Base-by-base conservation (phyloP, 2,329 filamentous ascomycete genomes). In the Arthroderma sp. region DNA sequence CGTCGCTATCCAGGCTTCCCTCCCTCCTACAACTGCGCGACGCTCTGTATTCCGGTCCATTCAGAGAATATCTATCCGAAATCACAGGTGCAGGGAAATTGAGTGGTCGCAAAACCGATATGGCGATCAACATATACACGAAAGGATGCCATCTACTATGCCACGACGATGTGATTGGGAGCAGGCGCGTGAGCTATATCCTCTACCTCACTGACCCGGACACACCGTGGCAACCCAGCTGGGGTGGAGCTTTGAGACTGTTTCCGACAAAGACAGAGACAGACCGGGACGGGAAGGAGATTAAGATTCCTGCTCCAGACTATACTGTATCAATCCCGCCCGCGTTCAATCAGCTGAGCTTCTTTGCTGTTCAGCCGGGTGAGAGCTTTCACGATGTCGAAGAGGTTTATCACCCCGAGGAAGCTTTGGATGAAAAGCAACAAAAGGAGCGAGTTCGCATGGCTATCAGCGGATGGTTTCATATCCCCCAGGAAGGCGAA, bases 161-260 rank as follows among this genome's bases (percentile, higher is more conserved):
- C 66, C 91, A 98, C 59, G 91, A 98, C 71, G 91, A 98, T 66
- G 91, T 98, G 49, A 98, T 98, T 63, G 91, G 91, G n/a, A 94
- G 83, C 58, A 77, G 91, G 49, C 81, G 88, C 52, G 81, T 98
- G 57, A 95, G 88, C 72, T 98, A 95, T 64, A 98, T 98, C 53
- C 72, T 98, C 48, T 98, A 98, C 63, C 72, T 98, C 50, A 89
- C 86, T 9, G 86, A 96, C 59, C 91, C 91, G 3, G 89, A 96
- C 57, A 79, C 73, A 47, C 81, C 85, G 4, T 98, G 91, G 91
- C 78, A 89, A 69, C 69, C 83, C 10, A 80, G 85, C 61, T 98
- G 88, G 86, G 91, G 91, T 51, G 91, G 91, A 49, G 89, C 89
- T 0, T 70, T 98, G 55, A 80, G 91, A 45, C 69, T 98, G 38